phyloP scores from a whole-genome alignment of 2,329 filamentous ascomycete species.

The Tolypocladium guangdongense region DNA sequence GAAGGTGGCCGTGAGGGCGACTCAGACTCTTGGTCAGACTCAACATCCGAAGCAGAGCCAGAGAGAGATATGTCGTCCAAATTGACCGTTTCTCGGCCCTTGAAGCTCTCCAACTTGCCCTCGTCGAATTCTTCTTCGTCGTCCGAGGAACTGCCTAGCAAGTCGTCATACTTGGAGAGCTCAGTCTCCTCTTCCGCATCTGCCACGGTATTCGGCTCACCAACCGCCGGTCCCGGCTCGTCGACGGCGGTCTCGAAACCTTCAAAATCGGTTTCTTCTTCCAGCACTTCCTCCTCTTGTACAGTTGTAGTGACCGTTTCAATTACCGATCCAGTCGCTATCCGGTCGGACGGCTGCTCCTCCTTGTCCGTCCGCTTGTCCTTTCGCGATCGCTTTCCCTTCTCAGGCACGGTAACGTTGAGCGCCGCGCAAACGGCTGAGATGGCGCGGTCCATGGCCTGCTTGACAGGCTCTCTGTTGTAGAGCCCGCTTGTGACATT shows the following conservation, averaged over 20 bases:
- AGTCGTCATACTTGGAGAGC: slow-evolving; percentile 30
- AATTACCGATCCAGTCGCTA: not conserved
- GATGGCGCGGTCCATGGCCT: slow-evolving; percentile 37
- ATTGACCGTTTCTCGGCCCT: slow-evolving; percentile 23
- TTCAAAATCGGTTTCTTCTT: slow-evolving; percentile 24
- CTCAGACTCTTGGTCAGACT: slow-evolving; percentile 12
- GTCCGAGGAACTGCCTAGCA: slow-evolving; percentile 34
- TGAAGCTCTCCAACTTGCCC: slow-evolving; percentile 18
- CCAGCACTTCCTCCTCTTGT: slow-evolving; percentile 10
- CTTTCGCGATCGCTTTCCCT: slow-evolving; percentile 19
- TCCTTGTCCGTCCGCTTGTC: slow-evolving; percentile 19
- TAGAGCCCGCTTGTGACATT: slow-evolving; percentile 50
- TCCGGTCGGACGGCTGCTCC: slow-evolving; percentile 15
- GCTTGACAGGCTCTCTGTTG: slow-evolving; percentile 39
- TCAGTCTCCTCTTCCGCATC: slow-evolving; percentile 22
- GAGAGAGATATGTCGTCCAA: slow-evolving; percentile 29
- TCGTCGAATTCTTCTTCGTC: slow-evolving; percentile 29
- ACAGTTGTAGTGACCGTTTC: not conserved
- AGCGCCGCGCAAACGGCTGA: slow-evolving; percentile 37
- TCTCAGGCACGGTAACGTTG: slow-evolving; percentile 35
- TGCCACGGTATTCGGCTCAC: slow-evolving; percentile 13
- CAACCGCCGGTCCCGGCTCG: slow-evolving; percentile 11
- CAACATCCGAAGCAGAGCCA: slow-evolving; percentile 20
- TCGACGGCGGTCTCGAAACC: slow-evolving; percentile 22
- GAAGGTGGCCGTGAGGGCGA: slow-evolving; percentile 14